Percentiles rank a stretch among this genome's conserved stretches.
These are phyloP conservation scores for Ceratocystis destructans DNA, from an alignment of 2,329 filamentous ascomycete genomes.

Conservation along the genomic window DNA sequence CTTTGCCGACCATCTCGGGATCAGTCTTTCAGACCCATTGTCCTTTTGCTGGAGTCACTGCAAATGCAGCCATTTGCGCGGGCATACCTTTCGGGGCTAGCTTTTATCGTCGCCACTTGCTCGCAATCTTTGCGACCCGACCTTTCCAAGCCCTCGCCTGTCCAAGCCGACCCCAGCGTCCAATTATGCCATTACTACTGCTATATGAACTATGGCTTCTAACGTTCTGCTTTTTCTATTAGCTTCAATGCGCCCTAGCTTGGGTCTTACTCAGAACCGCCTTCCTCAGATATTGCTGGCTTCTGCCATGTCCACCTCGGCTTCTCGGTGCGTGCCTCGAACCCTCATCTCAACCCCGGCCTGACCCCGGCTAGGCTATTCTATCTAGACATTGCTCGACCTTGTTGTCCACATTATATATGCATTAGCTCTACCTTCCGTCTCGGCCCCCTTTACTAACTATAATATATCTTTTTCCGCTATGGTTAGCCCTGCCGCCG, in stretches of 20 bases:
- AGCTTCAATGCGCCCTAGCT: conserved; percentile 18
- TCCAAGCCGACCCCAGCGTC: neutral
- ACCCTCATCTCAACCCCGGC: neutral
- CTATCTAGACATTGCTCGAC: neutral
- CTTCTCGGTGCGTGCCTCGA: conserved; percentile 32
- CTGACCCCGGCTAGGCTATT: neutral
- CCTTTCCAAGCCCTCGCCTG: neutral
- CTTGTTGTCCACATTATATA: neutral
- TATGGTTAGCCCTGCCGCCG: conserved; percentile 32
- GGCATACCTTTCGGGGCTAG: no score
- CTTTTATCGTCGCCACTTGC: no score
- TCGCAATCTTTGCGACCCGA: neutral
- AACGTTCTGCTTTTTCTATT: neutral
- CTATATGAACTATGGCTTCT: neutral
- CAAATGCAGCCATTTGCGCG: no score
- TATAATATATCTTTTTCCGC: conserved; percentile 21
- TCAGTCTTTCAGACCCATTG: no score
- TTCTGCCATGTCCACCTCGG: conserved; percentile 30
- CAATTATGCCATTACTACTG: neutral
- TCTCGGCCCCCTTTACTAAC: conserved; percentile 10
- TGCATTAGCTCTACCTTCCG: neutral
- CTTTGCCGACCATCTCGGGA: neutral
- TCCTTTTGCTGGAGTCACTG: no score
- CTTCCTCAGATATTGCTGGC: conserved; percentile 35
- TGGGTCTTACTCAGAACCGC: conserved; percentile 25